Evolutionary conservation across 495 filamentous ascomycete genomes (phyloP).

Genomic region (Aspergillus avenaceus): DNA sequence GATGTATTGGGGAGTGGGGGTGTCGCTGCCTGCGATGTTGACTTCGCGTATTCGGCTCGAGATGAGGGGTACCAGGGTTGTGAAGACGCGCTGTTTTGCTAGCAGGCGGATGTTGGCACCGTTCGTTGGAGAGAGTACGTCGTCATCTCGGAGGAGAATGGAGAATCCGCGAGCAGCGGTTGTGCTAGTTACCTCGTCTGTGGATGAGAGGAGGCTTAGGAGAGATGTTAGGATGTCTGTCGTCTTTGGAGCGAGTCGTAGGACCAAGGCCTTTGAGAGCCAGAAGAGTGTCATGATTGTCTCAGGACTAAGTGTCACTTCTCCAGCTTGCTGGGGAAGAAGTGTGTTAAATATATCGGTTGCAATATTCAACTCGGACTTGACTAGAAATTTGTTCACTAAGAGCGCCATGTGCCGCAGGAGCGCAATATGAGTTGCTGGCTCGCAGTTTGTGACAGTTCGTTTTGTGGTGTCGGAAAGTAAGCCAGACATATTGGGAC

Average conservation of each 20-base stretch:
- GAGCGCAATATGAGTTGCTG: conserved; percentile 46
- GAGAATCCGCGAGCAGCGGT: conserved; percentile 57
- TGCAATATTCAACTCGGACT: conserved; percentile 35
- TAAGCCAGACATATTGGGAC: conserved; percentile 28
- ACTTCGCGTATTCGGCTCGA: conserved; percentile 50
- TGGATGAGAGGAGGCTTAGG: conserved; percentile 51
- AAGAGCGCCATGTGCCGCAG: conserved; percentile 61
- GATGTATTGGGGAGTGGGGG: conserved; percentile 23
- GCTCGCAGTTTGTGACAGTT: conserved; percentile 26
- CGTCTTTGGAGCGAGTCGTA: conserved; percentile 44
- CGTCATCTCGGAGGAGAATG: conserved; percentile 58
- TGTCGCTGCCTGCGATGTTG: conserved; percentile 24
- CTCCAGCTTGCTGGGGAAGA: conserved; percentile 20
- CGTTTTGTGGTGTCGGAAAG: conserved; percentile 40
- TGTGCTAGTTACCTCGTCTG: conserved; percentile 31
- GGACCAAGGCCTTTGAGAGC: conserved; percentile 51
- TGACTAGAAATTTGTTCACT: conserved; percentile 61
- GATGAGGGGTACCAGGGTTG: conserved; percentile 55
- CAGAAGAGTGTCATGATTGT: conserved; percentile 46
- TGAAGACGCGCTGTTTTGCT: conserved; percentile 63
- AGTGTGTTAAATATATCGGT: conserved; percentile 31
- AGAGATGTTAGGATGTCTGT: conserved; percentile 48
- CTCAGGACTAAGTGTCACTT: conserved; percentile 18
- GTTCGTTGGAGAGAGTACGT: conserved; percentile 61
- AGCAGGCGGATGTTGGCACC: conserved; percentile 61